Evolutionary conservation across 23 red algal genomes (phyloP).

Genomic region (Gracilaria caudata): DNA sequence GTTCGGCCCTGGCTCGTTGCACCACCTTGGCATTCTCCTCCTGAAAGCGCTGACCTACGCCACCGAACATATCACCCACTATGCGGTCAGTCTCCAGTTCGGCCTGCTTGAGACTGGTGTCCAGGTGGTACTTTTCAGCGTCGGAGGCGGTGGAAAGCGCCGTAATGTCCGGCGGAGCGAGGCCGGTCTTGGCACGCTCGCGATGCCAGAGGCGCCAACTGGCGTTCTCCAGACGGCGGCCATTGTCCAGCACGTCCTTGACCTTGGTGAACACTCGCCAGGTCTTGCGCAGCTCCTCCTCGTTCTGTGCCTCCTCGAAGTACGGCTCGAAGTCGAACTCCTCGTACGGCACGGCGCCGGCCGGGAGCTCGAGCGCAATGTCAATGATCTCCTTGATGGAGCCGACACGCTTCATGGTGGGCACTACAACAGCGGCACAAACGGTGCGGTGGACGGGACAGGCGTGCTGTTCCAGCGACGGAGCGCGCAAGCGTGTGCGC

Average conservation of each 20-base stretch:
- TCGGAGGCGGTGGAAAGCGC: conserved; percentile 54
- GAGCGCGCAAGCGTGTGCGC: neutral
- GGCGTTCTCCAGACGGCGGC: conserved; percentile 93
- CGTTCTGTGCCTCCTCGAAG: conserved; percentile 85
- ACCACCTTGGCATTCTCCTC: conserved; percentile 59
- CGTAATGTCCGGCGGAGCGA: conserved; percentile 37
- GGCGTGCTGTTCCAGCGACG: neutral
- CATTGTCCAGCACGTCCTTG: conserved; percentile 97
- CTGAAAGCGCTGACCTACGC: conserved; percentile 57
- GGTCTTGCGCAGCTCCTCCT: conserved; percentile 98
- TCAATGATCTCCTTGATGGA: conserved; percentile 71
- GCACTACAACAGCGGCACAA: neutral
- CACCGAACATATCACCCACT: conserved; percentile 91
- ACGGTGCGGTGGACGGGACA: neutral
- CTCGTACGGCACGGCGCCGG: conserved; percentile 95
- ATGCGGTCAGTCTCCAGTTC: conserved; percentile 80
- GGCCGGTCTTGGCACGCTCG: conserved; percentile 68
- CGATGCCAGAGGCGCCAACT: conserved; percentile 84
- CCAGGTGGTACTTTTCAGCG: conserved; percentile 79
- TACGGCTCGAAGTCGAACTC: conserved; percentile 98
- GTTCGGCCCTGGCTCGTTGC: conserved; percentile 67
- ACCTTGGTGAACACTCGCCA: conserved; percentile 99
- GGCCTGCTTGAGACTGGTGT: conserved; percentile 71
- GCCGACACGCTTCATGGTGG: conserved; percentile 68
- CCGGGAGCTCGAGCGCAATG: conserved; percentile 81